These are phyloP conservation scores for Penicillium malachiteum DNA, from an alignment of 495 filamentous ascomycete genomes.

Conservation along the genomic window DNA sequence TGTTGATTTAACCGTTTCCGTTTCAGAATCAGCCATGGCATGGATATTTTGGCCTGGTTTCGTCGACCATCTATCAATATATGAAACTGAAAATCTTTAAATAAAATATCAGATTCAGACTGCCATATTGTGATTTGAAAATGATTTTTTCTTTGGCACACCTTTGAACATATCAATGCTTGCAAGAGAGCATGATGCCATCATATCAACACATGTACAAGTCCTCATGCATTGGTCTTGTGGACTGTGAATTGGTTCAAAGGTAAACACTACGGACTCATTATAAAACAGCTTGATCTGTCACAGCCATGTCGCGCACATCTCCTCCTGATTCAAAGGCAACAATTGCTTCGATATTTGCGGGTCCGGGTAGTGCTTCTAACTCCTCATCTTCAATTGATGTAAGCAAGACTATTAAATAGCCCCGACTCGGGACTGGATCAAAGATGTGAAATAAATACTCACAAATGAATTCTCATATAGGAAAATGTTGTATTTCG, in stretches of 20 bases:
- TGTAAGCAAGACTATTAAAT: constrained; percentile 23
- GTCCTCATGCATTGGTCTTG: not conserved
- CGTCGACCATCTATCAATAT: constrained; percentile 7
- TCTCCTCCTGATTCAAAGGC: constrained; percentile 24
- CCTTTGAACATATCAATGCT: no score
- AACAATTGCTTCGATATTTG: constrained; percentile 42
- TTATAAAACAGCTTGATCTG: not conserved
- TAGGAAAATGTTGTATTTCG: constrained; percentile 66
- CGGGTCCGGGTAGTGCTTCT: constrained; percentile 34
- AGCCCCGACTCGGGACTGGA: not conserved
- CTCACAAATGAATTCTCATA: not conserved
- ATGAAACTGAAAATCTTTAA: not conserved
- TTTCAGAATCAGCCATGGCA: constrained; percentile 9
- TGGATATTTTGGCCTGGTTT: constrained; percentile 5
- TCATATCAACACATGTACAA: not conserved
- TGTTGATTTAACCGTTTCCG: constrained; percentile 3
- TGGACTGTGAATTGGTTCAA: not conserved
- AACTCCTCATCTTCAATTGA: constrained; percentile 35
- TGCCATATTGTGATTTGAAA: not conserved
- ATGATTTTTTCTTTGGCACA: no score
- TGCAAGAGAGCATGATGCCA: not conserved
- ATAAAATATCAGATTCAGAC: constrained; percentile 5
- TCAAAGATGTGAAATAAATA: no score
- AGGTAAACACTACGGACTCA: not conserved
- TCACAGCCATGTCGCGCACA: constrained; percentile 17